Evolutionary conservation across 208 protist genomes (phyloP).

Genomic region (Trypanosoma lewisi): DNA sequence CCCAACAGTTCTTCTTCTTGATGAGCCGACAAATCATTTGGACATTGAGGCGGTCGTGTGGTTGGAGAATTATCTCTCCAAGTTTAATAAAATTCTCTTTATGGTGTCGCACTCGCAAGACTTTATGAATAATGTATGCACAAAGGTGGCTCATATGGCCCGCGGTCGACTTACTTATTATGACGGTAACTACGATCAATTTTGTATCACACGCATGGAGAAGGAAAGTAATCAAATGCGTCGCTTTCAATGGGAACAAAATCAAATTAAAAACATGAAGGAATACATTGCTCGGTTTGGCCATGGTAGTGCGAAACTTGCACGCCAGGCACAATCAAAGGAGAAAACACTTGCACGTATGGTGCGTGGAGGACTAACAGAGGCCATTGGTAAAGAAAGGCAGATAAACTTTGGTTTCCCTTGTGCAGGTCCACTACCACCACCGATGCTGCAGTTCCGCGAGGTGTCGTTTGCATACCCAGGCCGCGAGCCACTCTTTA

Average conservation of each 20-base stretch:
- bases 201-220: constrained; percentile 90
- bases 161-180: constrained; percentile 88
- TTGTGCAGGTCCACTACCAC: constrained; percentile 75
- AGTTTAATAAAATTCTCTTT: constrained; percentile 93
- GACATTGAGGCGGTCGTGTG: constrained; percentile 96
- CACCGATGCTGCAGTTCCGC: constrained; percentile 94
- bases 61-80: constrained; percentile 95
- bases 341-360: constrained; percentile 95
- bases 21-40: constrained; percentile 98
- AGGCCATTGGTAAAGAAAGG: constrained; percentile 80
- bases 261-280: constrained; percentile 97
- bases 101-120: constrained; percentile 96
- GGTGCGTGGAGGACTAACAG: constrained; percentile 93
- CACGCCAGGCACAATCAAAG: constrained; percentile 93
- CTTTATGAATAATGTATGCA: constrained; percentile 98
- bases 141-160: constrained; percentile 94
- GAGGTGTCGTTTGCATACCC: constrained; percentile 91
- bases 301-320: constrained; percentile 94
- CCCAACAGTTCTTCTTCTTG: constrained; percentile 94
- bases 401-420: constrained; percentile 87
- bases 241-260: constrained; percentile 95
- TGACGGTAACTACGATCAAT: constrained; percentile 96
- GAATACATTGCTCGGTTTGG: constrained; percentile 96
- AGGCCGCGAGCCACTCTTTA: constrained; percentile 85
- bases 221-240: constrained; percentile 96